Evolutionary conservation across 805 yeast genomes (phyloP), one percentile per base, ranked within the genome.

Genomic region (Saturnispora saitoi): DNA sequence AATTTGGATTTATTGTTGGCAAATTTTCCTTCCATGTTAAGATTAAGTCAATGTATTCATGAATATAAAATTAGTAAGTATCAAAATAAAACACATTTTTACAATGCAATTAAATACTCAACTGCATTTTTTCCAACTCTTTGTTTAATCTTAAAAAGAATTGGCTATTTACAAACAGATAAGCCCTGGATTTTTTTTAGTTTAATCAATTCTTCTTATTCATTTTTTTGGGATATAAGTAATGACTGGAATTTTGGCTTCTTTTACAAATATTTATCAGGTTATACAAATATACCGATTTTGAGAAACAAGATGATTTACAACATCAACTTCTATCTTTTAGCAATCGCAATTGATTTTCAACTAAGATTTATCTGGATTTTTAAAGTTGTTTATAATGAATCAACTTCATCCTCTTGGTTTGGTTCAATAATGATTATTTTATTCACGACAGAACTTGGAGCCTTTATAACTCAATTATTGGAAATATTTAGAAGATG

Each of bases 201-300:
- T 3, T 58, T 81, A 1, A 57, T 85, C 37, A 88, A 86, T 61
- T 84, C 98, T 0, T 57, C 78, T 0, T 93, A 85, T 63, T 76
- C 95, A 14, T 85, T 87, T 51, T 68, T 78, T 48, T 93, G 99
- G 99, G 99, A 93, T 64, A 65, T 91, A 11, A 75, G 75, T 45
- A 78, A 79, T 74, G 99, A 93, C 68, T 93, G 99, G 99, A 79
- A 80, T 40, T 70, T 88, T 43, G 74, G 75, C 10, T 58, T 84
- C 8, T 70, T 84, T 57, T 70, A 70, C 41, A 54, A 58, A 34
- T 58, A 61, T 31, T 43, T 63, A 28, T 45, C 50, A 14, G 48
- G 55, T 7, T 45, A 51, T 15, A 43, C 48, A 8, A 53, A 53
- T 15, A 40, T 53, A 3, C 58, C 58, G 3, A 17, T 61, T 1